Evolutionary conservation across 495 filamentous ascomycete species (phyloP), one percentile per base, ranked within the genome.

Genomic region (Choiromyces venosus): DNA sequence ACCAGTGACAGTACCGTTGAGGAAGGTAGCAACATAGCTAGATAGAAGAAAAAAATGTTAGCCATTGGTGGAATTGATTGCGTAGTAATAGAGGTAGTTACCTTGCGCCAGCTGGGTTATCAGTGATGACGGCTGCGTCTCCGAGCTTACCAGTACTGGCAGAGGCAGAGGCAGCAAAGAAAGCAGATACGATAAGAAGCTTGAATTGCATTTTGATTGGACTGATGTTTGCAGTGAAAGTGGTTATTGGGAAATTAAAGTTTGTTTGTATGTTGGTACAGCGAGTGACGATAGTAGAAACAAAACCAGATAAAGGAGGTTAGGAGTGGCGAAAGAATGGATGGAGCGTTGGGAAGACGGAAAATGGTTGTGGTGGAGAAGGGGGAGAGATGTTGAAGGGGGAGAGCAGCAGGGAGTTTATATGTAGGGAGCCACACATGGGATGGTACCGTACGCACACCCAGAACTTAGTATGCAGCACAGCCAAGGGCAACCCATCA

Each of bases 1-100:
- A 38, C 93, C 93, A 69, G 86, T 84, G 69, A 93, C 82, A 46
- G 84, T 86, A 65, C 86, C 88, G 64, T 85, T 85, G 37, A 29
- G 52, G 72, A 83, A 85, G 33, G 82, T 82, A 14, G 81, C 76
- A 25, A 40, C 38, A 70, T 80, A 80, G 16, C 78, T 80, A 37
- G 68, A 56, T 12, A 33, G 38, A 16, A 61, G 44, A n/a, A 67
- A 39, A 66, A 44, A 37, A 71, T 69, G 71, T 73, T 14, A 73
- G 71, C 12, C n/a, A 71, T 35, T 10, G 14, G 12, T 21, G 14
- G 25, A 71, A 44, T 66, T 6, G 35, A 35, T 36, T 16, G 52
- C 25, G 52, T 18, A 14, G 52, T 16, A 71, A 9, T 42, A 19
- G 38, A 65, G 21, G 19, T 42, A 73, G 71, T 67, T 64, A 80